Percentiles rank a stretch among this genome's conserved stretches.
Evolutionary conservation across 176 grass and related monocot genomes (phyloP).

Genomic region (Hordeum vulgare): DNA sequence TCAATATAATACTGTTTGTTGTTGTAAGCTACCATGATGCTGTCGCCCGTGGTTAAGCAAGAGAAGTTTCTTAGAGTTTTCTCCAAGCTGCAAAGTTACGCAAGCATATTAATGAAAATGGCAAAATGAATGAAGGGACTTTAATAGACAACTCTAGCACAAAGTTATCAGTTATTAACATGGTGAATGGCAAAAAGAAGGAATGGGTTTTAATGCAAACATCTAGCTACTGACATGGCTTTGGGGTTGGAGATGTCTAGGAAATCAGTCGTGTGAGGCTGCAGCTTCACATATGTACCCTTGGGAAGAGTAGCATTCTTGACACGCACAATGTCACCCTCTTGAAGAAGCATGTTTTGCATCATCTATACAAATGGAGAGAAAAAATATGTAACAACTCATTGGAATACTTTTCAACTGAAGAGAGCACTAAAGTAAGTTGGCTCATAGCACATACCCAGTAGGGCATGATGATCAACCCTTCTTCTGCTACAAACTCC

Average conservation of each 20-base stretch:
- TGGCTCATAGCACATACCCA: constrained; percentile 45
- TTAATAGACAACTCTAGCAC: neutral
- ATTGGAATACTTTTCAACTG: neutral
- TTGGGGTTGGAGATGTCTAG: constrained; percentile 89
- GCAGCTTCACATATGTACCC: constrained; percentile 81
- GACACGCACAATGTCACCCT: constrained; percentile 58
- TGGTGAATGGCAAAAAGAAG: neutral
- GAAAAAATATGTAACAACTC: neutral
- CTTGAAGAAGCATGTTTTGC: constrained; percentile 98
- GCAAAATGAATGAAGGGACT: neutral
- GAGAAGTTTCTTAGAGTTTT: constrained; percentile 85
- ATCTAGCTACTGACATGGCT: constrained; percentile 51
- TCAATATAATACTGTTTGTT: constrained; percentile 91
- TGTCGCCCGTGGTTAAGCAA: constrained; percentile 76
- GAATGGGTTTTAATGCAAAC: neutral
- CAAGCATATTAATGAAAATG: neutral
- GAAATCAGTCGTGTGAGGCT: constrained; percentile 82
- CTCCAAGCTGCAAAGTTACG: constrained; percentile 49
- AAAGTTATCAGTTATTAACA: constrained; percentile 37
- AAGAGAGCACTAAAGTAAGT: neutral
- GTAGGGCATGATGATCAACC: constrained; percentile 91
- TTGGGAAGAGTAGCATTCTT: constrained; percentile 74
- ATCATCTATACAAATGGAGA: constrained; percentile 69
- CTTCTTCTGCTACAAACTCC: constrained; percentile 96
- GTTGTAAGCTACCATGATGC: constrained; percentile 90